Evolutionary conservation across 2,329 filamentous ascomycete species (phyloP).

Genomic region (Fusarium scirpi): DNA sequence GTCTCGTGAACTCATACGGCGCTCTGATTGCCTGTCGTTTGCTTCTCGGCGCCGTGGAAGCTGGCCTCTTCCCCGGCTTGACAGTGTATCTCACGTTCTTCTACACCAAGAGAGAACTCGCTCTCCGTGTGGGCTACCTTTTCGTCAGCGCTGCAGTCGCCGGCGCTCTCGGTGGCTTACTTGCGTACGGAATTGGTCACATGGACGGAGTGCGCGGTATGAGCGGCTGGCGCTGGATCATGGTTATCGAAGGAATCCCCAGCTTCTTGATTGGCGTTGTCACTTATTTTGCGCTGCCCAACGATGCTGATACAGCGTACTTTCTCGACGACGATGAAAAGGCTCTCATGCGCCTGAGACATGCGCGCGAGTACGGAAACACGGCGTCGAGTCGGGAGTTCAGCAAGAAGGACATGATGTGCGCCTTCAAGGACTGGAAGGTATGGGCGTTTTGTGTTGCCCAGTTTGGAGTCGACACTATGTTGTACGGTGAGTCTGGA

Average conservation of each 20-base stretch:
- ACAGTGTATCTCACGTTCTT: slow-evolving; percentile 80
- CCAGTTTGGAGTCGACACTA: slow-evolving; percentile 80
- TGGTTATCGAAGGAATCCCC: slow-evolving; percentile 65
- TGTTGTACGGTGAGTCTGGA: slow-evolving; percentile 70
- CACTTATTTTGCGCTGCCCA: slow-evolving; percentile 53
- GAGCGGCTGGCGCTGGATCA: slow-evolving; percentile 78
- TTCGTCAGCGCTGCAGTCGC: slow-evolving; percentile 78
- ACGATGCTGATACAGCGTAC: slow-evolving; percentile 64
- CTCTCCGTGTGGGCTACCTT: slow-evolving; percentile 77
- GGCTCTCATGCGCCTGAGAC: slow-evolving; percentile 69
- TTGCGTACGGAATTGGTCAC: slow-evolving; percentile 79
- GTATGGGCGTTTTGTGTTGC: slow-evolving; percentile 76
- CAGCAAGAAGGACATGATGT: slow-evolving; percentile 70
- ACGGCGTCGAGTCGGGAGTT: slow-evolving; percentile 61
- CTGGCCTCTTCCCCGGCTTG: slow-evolving; percentile 76
- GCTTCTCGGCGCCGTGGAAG: slow-evolving; percentile 76
- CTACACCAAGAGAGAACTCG: slow-evolving; percentile 80
- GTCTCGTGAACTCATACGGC: slow-evolving; percentile 73
- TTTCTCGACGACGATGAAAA: slow-evolving; percentile 70
- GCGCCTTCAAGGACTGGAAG: slow-evolving; percentile 80
- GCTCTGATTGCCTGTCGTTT: slow-evolving; percentile 76
- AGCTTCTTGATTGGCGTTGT: slow-evolving; percentile 54
- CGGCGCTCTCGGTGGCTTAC: slow-evolving; percentile 77
- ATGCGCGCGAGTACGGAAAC: slow-evolving; percentile 59
- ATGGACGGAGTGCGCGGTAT: slow-evolving; percentile 76